These are phyloP conservation scores for Nicotiana obtusifolia DNA, from an alignment of 257 asterid genomes.

Conservation along the genomic window DNA sequence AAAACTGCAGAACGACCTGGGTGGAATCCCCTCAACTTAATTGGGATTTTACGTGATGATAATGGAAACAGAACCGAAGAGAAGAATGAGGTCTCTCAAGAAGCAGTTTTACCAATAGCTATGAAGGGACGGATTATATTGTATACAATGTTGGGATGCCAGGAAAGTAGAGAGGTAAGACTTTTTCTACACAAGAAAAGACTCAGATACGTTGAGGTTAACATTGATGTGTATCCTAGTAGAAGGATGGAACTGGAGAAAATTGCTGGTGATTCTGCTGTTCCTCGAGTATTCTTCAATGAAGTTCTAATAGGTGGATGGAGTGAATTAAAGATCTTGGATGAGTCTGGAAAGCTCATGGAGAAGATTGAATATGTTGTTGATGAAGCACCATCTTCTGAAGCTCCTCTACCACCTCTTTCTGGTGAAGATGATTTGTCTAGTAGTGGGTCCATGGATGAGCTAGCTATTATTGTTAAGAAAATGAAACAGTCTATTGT, in stretches of 20 bases:
- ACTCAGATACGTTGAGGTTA: constrained; percentile 72
- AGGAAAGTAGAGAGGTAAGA: constrained; percentile 57
- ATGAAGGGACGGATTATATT: constrained; percentile 78
- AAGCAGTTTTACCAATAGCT: constrained; percentile 29
- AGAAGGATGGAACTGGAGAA: constrained; percentile 76
- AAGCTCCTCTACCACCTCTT: constrained; percentile 89
- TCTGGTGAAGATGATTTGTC: constrained; percentile 92
- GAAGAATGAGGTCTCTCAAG: constrained; percentile 14
- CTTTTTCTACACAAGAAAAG: constrained; percentile 49
- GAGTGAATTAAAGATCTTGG: constrained; percentile 56
- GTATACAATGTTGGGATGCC: constrained; percentile 72
- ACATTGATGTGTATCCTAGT: constrained; percentile 63
- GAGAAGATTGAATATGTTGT: constrained; percentile 79
- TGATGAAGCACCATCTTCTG: constrained; percentile 60
- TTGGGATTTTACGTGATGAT: too few species aligned
- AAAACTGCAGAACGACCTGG: too few species aligned
- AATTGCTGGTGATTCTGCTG: constrained; percentile 58
- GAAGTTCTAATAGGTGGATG: constrained; percentile 74
- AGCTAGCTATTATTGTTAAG: constrained; percentile 70
- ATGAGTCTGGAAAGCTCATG: constrained; percentile 62
- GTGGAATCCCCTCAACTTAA: too few species aligned
- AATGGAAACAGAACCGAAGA: too few species aligned
- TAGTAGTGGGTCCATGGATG: constrained; percentile 70
- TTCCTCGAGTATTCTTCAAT: constrained; percentile 76
- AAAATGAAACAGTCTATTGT: constrained; percentile 61